Evolutionary conservation across 768 basidiomycete species (phyloP), one percentile per base, ranked within the genome.

Genomic region (Hericium coralloides): DNA sequence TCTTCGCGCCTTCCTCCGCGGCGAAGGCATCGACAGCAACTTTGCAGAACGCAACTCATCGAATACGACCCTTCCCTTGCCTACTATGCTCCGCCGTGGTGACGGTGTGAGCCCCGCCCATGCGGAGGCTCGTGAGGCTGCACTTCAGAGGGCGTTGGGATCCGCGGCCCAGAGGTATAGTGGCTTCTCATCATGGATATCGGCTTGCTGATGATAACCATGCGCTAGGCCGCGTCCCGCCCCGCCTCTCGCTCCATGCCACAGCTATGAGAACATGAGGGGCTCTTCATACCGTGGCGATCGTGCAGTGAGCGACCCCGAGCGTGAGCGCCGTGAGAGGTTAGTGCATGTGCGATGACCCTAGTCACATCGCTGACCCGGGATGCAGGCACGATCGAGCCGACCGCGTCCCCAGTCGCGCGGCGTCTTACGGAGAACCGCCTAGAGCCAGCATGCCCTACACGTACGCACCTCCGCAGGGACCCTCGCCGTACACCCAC

Each of bases 1-100:
- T 0, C 55, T 62, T 36, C 60, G 60, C 38, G 59, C 39, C 14
- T 57, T 62, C 45, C 59, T 62, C 20, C 55, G 58, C 50, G 6
- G 45, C 9, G 50, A 57, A 37, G 60, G 60, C 17, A 54, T 62
- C 10, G 52, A 51, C 26, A 20, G 59, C 10, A 55, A 55, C 31
- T 60, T 60, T n/a, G 53, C 52, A 1, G 23, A 18, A 23, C 56
- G 50, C 51, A 55, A 45, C 22, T 48, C 52, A 5, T 22, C 26
- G n/a, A 36, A n/a, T 50, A n/a, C 49, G 45, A 37, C 2, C 47
- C n/a, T 31, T 6, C 31, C 7, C 31, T 31, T 31, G 31, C 31
- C 31, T 31, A 31, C 31, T 31, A 31, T 31, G 31, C 31, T 31
- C 10, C 31, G 31, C 31, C 31, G 31, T 31, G 31, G 2, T 31